Evolutionary conservation across 2,329 filamentous ascomycete species (phyloP).

Genomic region (Paracamarosporium sp.): DNA sequence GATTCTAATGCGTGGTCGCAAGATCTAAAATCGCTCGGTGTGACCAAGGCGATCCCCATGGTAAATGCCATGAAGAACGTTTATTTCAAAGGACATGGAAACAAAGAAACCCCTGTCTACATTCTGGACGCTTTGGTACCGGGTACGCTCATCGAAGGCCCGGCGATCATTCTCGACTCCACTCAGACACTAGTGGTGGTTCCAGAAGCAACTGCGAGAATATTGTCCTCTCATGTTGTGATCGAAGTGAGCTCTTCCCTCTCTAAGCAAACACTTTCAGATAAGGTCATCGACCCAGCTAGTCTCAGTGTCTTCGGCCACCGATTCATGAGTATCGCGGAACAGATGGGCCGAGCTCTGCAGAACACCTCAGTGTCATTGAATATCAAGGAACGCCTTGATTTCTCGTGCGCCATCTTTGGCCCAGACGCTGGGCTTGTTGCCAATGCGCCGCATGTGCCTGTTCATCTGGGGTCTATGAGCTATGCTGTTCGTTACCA

Average conservation of each 20-base stretch:
- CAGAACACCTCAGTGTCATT: slow-evolving; percentile 63
- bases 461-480: slow-evolving; percentile 54
- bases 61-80: slow-evolving; percentile 14
- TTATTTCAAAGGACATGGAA: slow-evolving; percentile 30
- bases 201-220: slow-evolving; percentile 45
- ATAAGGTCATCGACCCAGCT: slow-evolving; percentile 11
- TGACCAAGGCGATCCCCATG: not conserved
- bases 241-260: slow-evolving; percentile 35
- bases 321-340: slow-evolving; percentile 65
- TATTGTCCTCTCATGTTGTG: slow-evolving; percentile 48
- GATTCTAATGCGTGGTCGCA: slow-evolving; percentile 8
- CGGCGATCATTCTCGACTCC: slow-evolving; percentile 46
- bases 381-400: slow-evolving; percentile 52
- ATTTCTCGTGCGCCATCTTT: slow-evolving; percentile 55
- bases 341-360: slow-evolving; percentile 65
- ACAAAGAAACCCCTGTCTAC: slow-evolving; percentile 26
- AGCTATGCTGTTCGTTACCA: slow-evolving; percentile 50
- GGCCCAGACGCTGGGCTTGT: slow-evolving; percentile 51
- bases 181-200: slow-evolving; percentile 56
- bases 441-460: slow-evolving; percentile 52
- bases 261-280: not conserved
- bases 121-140: slow-evolving; percentile 24
- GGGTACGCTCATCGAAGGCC: slow-evolving; percentile 30
- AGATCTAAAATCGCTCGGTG: slow-evolving; percentile 23
- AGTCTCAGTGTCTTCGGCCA: slow-evolving; percentile 38